Evolutionary conservation across 1,284 basidiomycete genomes (phyloP).

Genomic region (Moesziomyces antarcticus): DNA sequence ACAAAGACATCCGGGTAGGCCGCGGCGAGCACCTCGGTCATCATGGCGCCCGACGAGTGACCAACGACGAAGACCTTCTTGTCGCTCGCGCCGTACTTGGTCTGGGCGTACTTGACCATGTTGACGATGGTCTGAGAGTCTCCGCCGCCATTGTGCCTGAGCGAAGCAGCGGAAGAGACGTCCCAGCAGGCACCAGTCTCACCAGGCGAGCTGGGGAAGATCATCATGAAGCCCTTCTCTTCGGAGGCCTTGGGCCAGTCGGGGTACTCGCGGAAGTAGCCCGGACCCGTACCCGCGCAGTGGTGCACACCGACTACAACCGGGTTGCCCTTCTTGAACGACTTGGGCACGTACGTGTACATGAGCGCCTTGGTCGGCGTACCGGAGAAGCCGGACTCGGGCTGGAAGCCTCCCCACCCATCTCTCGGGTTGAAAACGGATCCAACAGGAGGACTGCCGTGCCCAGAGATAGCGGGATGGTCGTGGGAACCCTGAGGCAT

Average conservation of each 20-base stretch:
- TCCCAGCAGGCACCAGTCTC: conserved; percentile 20
- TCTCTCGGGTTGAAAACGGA: neutral
- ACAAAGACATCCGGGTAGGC: conserved; percentile 17
- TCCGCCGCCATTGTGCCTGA: conserved; percentile 25
- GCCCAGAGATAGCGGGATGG: neutral
- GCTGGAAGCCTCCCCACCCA: neutral
- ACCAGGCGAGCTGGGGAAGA: conserved; percentile 18
- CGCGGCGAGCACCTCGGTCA: conserved; percentile 9
- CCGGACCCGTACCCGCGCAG: conserved; percentile 18
- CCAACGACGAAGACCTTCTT: conserved; percentile 13
- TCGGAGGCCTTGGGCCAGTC: conserved; percentile 27
- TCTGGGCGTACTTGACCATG: conserved; percentile 27
- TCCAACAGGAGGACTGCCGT: neutral
- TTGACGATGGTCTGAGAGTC: conserved; percentile 15
- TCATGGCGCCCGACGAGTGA: conserved; percentile 22
- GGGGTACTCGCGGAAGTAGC: conserved; percentile 14
- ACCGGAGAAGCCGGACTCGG: conserved; percentile 14
- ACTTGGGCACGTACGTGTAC: conserved; percentile 32
- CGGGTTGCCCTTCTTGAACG: conserved; percentile 33
- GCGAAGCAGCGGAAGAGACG: conserved; percentile 9
- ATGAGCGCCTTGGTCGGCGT: conserved; percentile 18
- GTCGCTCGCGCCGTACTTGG: conserved; percentile 16
- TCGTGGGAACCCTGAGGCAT: conserved; percentile 8
- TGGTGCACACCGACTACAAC: conserved; percentile 27
- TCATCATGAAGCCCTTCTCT: conserved; percentile 29